Base-by-base conservation (phyloP, 257 asterid genomes). In the Linaria vulgaris region DNA sequence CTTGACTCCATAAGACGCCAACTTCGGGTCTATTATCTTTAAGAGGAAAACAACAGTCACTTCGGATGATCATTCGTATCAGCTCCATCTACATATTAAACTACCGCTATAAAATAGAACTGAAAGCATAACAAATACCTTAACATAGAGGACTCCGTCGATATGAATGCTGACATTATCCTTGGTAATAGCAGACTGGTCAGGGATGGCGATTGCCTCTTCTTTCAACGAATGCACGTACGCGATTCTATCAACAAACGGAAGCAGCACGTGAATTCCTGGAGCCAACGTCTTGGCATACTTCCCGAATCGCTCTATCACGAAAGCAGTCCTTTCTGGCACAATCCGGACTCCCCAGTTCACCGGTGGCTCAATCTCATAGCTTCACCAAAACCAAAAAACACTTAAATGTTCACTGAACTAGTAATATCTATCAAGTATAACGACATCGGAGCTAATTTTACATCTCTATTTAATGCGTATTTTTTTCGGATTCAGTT, bases 1-100 rank as follows among this genome's bases (percentile, higher is more conserved):
- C 73, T 85, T 87, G 70, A 92, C 99, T 24, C 99, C 97, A 77
- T 92, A 92, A 0, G 99, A 92, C 1, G 96, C 99, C 82, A 92
- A 70, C 76, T 79, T 80, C 45, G 99, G 96, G 66, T 89, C 96
- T 59, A 89, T 91, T 68, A 92, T 85, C 97, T 92, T 13, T 13
- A 25, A 19, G 23, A 1, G 8, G 14, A 34, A 17, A 12, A 59
- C 14, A 65, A 9, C 10, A 5, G 14, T 56, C 66, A 56, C 14
- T 22, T 64, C 59, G 57, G 19, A 66, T 24, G 43, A 12, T 53
- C 64, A 57, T 39, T 22, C 14, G 5, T 31, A 70, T 61, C 12
- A 30, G 57, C 44, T 43, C 59, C 46, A 49, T 56, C 24, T 54
- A 52, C 68, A 78, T 27, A 50, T 43, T 39, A 59, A 37, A 17